A percentile compares a stretch with the other conserved stretches of the same genome.
These are phyloP conservation scores for Pichia scutulata DNA, from an alignment of 805 yeast genomes.

Conservation along the genomic window DNA sequence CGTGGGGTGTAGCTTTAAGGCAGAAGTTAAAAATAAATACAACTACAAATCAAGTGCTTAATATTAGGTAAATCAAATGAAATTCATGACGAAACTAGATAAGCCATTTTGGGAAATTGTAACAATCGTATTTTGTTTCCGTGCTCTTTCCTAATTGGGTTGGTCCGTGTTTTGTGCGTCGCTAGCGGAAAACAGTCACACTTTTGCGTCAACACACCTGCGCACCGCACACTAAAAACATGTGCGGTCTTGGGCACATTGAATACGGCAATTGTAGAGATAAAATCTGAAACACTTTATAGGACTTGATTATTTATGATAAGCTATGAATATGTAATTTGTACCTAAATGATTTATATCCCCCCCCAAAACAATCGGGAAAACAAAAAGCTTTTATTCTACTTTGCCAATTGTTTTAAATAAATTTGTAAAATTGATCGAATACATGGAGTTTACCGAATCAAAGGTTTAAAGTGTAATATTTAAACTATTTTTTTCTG, in stretches of 20 bases:
- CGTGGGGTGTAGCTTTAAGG: neutral
- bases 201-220: neutral
- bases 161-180: neutral
- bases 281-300: neutral
- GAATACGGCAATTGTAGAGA: slow-evolving; percentile 1
- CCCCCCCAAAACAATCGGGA: too few relatives aligned
- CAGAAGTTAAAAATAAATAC: neutral
- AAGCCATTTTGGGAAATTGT: slow-evolving; percentile 3
- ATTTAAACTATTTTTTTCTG: too few relatives aligned
- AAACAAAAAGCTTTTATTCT: too few relatives aligned
- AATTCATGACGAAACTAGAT: neutral
- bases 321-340: too few relatives aligned
- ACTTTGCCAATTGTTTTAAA: too few relatives aligned
- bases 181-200: neutral
- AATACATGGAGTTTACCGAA: too few relatives aligned
- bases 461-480: too few relatives aligned
- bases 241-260: neutral
- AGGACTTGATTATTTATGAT: neutral
- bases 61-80: neutral
- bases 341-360: too few relatives aligned
- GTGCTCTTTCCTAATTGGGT: slow-evolving; percentile 1
- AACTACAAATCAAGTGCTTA: neutral
- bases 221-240: neutral
- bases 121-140: neutral
- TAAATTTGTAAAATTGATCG: too few relatives aligned